phyloP scores from a whole-genome alignment of 2,329 filamentous ascomycete species.

The Fusarium domesticum region DNA sequence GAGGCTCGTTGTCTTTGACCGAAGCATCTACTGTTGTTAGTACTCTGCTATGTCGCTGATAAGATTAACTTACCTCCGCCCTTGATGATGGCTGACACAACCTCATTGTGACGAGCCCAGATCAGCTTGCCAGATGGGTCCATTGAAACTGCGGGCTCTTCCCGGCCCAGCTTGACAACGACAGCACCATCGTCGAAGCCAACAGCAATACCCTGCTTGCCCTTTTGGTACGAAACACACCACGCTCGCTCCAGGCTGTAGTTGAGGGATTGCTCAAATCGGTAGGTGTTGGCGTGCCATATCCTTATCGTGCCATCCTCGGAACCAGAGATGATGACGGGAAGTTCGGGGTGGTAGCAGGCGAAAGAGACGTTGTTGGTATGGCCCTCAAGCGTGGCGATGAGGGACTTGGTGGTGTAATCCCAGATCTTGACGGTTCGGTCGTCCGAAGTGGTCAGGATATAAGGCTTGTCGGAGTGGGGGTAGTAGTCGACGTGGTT shows the following conservation, averaged over 20 bases:
- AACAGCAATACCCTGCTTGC: conserved; percentile 89
- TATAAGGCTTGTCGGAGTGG: conserved; percentile 74
- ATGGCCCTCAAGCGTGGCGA: conserved; percentile 94
- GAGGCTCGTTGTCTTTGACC: conserved; percentile 84
- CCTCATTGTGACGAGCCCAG: conserved; percentile 93
- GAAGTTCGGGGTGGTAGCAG: conserved; percentile 94
- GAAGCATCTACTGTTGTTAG: conserved; percentile 58
- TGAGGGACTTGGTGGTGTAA: conserved; percentile 96
- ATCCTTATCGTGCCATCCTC: conserved; percentile 97
- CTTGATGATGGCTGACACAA: conserved; percentile 93
- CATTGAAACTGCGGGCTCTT: conserved; percentile 98
- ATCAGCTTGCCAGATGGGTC: conserved; percentile 93
- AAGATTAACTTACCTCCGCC: conserved; percentile 57
- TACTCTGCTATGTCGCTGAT: background rate
- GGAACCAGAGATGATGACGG: conserved; percentile 95
- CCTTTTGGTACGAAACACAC: conserved; percentile 95
- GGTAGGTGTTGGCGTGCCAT: conserved; percentile 97
- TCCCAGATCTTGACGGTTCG: conserved; percentile 98
- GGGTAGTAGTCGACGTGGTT: conserved; percentile 94
- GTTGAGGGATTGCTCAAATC: conserved; percentile 91
- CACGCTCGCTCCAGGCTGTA: conserved; percentile 95
- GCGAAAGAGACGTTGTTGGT: conserved; percentile 98
- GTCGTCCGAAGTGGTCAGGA: conserved; percentile 95
- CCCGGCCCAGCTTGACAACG: conserved; percentile 94
- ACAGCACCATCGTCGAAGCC: conserved; percentile 98